These are phyloP conservation scores for Dothistroma pini DNA, from an alignment of 2,329 filamentous ascomycete species.

Conservation along the genomic window DNA sequence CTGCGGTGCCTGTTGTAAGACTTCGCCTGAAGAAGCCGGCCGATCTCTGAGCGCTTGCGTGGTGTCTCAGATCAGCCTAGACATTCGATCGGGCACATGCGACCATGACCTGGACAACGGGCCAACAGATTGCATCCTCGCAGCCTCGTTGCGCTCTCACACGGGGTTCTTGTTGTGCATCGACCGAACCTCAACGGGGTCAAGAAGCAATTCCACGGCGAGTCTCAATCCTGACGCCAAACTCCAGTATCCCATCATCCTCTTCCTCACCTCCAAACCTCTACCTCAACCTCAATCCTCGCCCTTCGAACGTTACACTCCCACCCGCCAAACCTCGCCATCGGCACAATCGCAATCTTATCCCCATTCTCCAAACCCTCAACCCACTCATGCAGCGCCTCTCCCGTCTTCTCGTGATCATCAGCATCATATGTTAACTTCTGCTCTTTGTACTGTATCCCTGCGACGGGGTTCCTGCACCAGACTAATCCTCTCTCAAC, in stretches of 20 bases:
- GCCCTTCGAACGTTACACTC: slow-evolving; percentile 10
- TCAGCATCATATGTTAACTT: background rate
- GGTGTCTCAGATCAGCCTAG: background rate
- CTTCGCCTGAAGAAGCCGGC: background rate
- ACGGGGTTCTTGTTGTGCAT: background rate
- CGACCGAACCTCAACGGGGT: background rate
- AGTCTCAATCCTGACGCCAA: no score
- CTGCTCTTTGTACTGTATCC: background rate
- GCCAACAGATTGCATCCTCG: no score
- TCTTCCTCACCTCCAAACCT: slow-evolving; percentile 11
- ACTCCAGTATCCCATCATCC: background rate
- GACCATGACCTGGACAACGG: background rate
- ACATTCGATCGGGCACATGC: background rate
- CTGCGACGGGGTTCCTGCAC: slow-evolving; percentile 6
- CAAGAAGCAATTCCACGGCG: background rate
- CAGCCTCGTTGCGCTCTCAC: background rate
- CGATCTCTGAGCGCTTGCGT: background rate
- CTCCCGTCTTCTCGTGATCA: slow-evolving; percentile 2
- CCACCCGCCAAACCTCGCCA: slow-evolving; percentile 16
- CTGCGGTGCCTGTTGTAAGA: background rate
- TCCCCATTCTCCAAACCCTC: slow-evolving; percentile 11
- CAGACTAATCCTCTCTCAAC: slow-evolving; percentile 7
- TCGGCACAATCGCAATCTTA: slow-evolving; percentile 12
- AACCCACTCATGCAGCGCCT: slow-evolving; percentile 8
- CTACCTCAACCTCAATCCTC: slow-evolving; percentile 17